Evolutionary conservation across 176 grass and related monocot species (phyloP).

Genomic region (Oryza nivara): DNA sequence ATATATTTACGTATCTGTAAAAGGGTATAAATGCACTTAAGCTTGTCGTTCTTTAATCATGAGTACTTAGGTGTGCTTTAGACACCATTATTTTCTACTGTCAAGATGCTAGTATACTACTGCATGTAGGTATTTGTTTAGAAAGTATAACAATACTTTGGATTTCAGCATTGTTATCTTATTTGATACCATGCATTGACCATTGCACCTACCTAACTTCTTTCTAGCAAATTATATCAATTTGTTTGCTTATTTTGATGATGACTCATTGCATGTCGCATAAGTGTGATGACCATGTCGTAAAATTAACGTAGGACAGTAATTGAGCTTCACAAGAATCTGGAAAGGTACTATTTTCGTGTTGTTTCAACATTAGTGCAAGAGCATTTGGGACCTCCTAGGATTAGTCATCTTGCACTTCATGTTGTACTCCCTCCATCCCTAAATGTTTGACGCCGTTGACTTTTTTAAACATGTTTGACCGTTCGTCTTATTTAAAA

Average conservation of each 20-base stretch:
- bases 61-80: not conserved
- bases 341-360: not conserved
- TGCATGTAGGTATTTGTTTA: not conserved
- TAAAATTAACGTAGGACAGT: constrained; percentile 22
- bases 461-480: no score
- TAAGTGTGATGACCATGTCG: constrained; percentile 22
- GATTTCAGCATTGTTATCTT: constrained; percentile 37
- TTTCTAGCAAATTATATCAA: constrained; percentile 5
- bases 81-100: constrained; percentile 16
- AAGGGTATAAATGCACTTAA: constrained; percentile 3
- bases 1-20: constrained; percentile 2
- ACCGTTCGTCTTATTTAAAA: no score
- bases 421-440: not conserved
- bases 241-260: constrained; percentile 10
- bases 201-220: not conserved
- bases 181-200: constrained; percentile 5
- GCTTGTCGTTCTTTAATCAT: constrained; percentile 9
- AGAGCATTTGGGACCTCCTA: constrained; percentile 10
- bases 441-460: no score
- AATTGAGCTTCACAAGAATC: constrained; percentile 20
- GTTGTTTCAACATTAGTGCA: not conserved
- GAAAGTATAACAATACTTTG: constrained; percentile 20
- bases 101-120: constrained; percentile 1
- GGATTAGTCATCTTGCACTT: constrained; percentile 16
- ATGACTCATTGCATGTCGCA: not conserved